Percentiles rank a stretch among this genome's conserved stretches.
Conservation (phyloP, 169 alveolate genomes). For the Condylostoma magnum region DNA sequence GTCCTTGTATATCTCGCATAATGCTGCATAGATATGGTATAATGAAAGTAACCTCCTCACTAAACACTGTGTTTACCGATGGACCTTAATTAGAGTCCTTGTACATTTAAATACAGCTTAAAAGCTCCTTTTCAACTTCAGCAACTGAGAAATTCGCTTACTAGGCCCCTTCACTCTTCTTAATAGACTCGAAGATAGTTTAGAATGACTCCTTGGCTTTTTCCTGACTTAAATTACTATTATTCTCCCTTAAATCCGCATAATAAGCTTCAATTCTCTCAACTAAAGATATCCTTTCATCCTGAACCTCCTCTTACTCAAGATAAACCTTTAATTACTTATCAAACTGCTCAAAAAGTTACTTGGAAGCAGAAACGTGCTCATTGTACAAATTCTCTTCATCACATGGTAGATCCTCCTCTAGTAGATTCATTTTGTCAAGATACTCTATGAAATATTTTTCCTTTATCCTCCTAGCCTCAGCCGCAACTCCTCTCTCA, state of each 20-base stretch:
- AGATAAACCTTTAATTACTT: background rate
- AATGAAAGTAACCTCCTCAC: background rate
- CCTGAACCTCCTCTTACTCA: constrained; percentile 23
- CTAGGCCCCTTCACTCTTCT: background rate
- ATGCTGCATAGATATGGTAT: background rate
- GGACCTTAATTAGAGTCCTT: constrained; percentile 1
- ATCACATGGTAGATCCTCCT: constrained; percentile 14
- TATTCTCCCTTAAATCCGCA: constrained; percentile 2
- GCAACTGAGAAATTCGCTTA: background rate
- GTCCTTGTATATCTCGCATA: constrained; percentile 3
- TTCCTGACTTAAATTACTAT: background rate
- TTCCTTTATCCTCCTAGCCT: constrained; percentile 1
- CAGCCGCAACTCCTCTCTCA: constrained; percentile 28
- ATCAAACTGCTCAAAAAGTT: background rate
- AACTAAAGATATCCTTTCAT: background rate
- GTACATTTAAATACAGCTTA: background rate
- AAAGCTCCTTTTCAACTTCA: background rate
- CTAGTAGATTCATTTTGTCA: constrained; percentile 24
- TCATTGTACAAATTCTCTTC: constrained; percentile 2
- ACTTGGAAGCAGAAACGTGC: background rate
- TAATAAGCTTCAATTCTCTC: constrained; percentile 8
- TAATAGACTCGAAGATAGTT: constrained; percentile 1
- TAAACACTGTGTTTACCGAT: background rate
- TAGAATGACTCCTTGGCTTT: background rate
- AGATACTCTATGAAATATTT: background rate